Evolutionary conservation across 164 flowering plant genomes (phyloP).

Genomic region (Vitis labrusca): DNA sequence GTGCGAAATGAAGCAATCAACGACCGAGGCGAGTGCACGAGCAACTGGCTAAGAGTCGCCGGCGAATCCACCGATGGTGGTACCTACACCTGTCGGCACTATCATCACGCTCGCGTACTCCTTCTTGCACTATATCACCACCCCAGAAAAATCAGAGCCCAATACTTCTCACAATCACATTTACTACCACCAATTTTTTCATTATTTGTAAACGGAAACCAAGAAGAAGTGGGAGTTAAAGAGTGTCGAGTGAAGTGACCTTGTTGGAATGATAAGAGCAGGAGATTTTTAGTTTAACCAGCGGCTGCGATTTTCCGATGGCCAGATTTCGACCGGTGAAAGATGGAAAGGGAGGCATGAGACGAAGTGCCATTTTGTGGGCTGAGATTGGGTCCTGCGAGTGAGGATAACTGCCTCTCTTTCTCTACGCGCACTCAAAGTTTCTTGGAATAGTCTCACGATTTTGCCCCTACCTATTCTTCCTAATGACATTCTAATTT

Average conservation of each 20-base stretch:
- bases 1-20: constrained; percentile 85
- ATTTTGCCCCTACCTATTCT: too few relatives aligned
- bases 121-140: constrained; percentile 37
- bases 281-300: constrained; percentile 10
- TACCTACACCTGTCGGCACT: constrained; percentile 88
- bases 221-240: background rate
- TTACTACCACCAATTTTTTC: background rate
- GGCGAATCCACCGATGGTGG: constrained; percentile 90
- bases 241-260: constrained; percentile 13
- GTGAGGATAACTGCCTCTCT: background rate
- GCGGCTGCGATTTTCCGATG: constrained; percentile 12
- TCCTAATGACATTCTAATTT: too few relatives aligned
- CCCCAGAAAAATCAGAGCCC: too few relatives aligned
- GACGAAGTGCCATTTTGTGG: constrained; percentile 17
- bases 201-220: background rate
- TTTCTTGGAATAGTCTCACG: too few relatives aligned
- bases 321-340: background rate
- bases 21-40: constrained; percentile 78
- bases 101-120: constrained; percentile 86
- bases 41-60: constrained; percentile 90
- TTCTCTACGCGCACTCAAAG: background rate
- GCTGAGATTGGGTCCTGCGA: background rate
- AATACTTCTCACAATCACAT: background rate
- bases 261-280: constrained; percentile 27
- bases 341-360: constrained; percentile 19